Evolutionary conservation across 2,329 filamentous ascomycete species (phyloP).

Genomic region (Cercospora beticola): DNA sequence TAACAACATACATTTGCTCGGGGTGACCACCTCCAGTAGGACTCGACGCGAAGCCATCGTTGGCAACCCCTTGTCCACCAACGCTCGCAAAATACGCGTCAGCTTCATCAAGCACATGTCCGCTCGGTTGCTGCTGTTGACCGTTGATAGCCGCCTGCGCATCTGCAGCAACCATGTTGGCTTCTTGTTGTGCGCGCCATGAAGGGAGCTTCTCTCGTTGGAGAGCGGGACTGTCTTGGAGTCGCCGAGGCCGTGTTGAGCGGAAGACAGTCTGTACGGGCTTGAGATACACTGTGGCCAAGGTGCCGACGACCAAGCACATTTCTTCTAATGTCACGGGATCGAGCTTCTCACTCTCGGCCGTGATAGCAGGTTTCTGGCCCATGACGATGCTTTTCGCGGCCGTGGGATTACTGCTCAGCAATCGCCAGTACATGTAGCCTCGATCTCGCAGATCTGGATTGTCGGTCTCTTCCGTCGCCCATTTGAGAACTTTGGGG

Average conservation of each 20-base stretch:
- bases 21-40: slow-evolving; percentile 35
- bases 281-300: slow-evolving; percentile 96
- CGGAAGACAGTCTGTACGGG: slow-evolving; percentile 97
- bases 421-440: slow-evolving; percentile 98
- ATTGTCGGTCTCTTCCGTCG: slow-evolving; percentile 98
- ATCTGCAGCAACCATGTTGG: slow-evolving; percentile 31
- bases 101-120: slow-evolving; percentile 64
- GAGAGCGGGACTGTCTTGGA: slow-evolving; percentile 81
- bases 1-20: slow-evolving; percentile 66
- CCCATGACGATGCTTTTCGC: slow-evolving; percentile 94
- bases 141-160: slow-evolving; percentile 64
- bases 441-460: slow-evolving; percentile 92
- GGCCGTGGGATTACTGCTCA: slow-evolving; percentile 85
- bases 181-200: slow-evolving; percentile 46
- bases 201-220: slow-evolving; percentile 69
- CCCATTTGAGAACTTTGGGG: slow-evolving; percentile 95
- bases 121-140: slow-evolving; percentile 21
- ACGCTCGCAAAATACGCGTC: slow-evolving; percentile 85
- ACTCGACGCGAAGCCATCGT: slow-evolving; percentile 54
- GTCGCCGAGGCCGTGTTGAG: slow-evolving; percentile 73
- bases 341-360: slow-evolving; percentile 92
- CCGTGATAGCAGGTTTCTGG: slow-evolving; percentile 92
- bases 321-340: slow-evolving; percentile 91
- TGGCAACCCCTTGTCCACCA: slow-evolving; percentile 65
- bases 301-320: slow-evolving; percentile 91